Evolutionary conservation across 139 green algal genomes (phyloP).

Genomic region (Cymbomonas tetramitiformis): DNA sequence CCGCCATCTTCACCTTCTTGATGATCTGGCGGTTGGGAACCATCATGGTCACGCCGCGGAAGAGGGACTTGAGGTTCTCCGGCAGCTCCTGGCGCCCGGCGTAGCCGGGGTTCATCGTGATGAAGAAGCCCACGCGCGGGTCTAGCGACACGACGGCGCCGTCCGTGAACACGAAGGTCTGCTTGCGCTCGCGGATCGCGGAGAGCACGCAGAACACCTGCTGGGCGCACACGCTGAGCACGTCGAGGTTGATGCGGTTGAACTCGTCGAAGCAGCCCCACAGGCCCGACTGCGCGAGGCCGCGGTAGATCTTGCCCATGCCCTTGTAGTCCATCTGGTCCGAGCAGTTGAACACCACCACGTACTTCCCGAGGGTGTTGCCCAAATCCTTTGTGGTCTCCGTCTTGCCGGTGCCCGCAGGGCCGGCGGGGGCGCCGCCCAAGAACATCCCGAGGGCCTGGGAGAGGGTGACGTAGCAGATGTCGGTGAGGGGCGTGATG

Average conservation of each 20-base stretch:
- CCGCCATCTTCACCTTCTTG: constrained; percentile 90
- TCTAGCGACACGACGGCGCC: constrained; percentile 66
- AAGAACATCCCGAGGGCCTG: constrained; percentile 89
- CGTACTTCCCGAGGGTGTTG: constrained; percentile 87
- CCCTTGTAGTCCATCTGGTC: constrained; percentile 92
- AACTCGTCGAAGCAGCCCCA: constrained; percentile 97
- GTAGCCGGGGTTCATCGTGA: constrained; percentile 92
- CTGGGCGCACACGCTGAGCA: constrained; percentile 86
- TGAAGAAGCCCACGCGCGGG: constrained; percentile 84
- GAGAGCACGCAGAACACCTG: constrained; percentile 76
- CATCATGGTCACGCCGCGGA: constrained; percentile 95
- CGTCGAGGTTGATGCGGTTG: constrained; percentile 95
- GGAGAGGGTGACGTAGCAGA: constrained; percentile 90
- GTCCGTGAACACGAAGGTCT: constrained; percentile 84
- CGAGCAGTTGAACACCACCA: constrained; percentile 95
- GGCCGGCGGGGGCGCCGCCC: constrained; percentile 77
- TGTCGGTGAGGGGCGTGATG: constrained; percentile 85
- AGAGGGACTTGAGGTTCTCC: constrained; percentile 93
- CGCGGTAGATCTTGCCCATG: constrained; percentile 96
- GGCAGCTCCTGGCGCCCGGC: constrained; percentile 84
- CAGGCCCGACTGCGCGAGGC: constrained; percentile 77
- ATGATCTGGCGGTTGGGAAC: constrained; percentile 90
- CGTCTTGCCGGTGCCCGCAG: constrained; percentile 84
- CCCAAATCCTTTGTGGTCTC: constrained; percentile 82
- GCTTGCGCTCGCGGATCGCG: constrained; percentile 77